Evolutionary conservation across 2,329 filamentous ascomycete species (phyloP), one percentile per base, ranked within the genome.

Genomic region (Epichloe elymi): DNA sequence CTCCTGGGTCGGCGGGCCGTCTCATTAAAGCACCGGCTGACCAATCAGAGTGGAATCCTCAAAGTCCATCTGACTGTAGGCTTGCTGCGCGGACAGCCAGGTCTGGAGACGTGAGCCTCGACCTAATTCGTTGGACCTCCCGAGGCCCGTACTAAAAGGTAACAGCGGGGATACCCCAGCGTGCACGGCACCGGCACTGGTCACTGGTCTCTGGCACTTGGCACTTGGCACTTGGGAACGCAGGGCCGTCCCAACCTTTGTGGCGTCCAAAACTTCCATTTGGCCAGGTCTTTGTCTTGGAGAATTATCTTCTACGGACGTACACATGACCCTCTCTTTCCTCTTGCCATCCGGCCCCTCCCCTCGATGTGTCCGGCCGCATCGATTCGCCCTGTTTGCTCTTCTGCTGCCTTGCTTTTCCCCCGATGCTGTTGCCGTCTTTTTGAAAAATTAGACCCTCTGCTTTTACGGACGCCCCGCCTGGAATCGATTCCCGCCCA

Each of bases 331-430:
- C n/a, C n/a, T 45, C 39, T 20, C 41, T 30, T 30, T n/a, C 40
- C 48, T 50, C 23, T 35, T 44, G 38, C 39, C 48, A 47, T 49
- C 49, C 20, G 38, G 49, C 48, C 20, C 30, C 39, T 26, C 23
- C 41, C 56, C 37, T 17, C 63, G 58, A 68, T 68, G 65, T 61
- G 58, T 63, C 57, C 57, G 59, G 60, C 59, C 58, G 58, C 57
- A 60, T 60, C 59, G 53, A 58, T 54, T 42, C 56, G 56, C 51
- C 48, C 41, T 56, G 52, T 45, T 56, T 52, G 48, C 57, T 53
- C 52, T 49, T 53, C 52, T 49, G 49, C 55, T 54, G 57, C 54
- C 59, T 53, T 56, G 61, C 54, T 52, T 58, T 51, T 59, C 61
- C 58, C 58, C 55, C 57, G 53, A 61, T 64, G 61, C 60, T 56